Conservation (phyloP, 805 yeast genomes). For the Pichia insulana region DNA sequence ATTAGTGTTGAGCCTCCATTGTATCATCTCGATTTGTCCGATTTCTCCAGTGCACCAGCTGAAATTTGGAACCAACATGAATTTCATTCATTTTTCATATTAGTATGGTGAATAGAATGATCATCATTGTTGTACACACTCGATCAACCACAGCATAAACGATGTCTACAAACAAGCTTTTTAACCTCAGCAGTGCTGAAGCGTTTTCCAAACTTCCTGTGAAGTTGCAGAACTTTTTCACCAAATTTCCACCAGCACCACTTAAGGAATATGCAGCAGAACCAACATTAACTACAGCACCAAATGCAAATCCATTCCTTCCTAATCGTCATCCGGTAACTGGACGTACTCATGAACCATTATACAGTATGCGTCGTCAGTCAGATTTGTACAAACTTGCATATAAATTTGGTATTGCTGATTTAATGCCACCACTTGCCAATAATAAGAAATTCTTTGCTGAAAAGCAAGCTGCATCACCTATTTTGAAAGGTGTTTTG, state of each 20-base stretch:
- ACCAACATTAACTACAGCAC: slow-evolving; percentile 58
- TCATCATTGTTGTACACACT: no score
- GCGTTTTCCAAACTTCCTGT: slow-evolving; percentile 50
- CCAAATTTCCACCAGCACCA: slow-evolving; percentile 80
- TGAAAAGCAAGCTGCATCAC: slow-evolving; percentile 64
- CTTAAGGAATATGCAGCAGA: slow-evolving; percentile 53
- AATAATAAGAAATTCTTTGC: slow-evolving; percentile 62
- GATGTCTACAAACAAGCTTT: slow-evolving; percentile 15
- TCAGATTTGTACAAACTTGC: slow-evolving; percentile 81
- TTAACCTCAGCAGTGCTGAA: slow-evolving; percentile 24
- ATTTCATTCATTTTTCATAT: no score
- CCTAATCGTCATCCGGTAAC: slow-evolving; percentile 81
- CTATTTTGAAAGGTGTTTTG: slow-evolving; percentile 67
- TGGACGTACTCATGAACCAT: slow-evolving; percentile 66
- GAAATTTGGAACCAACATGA: no score
- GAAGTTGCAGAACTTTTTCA: slow-evolving; percentile 64
- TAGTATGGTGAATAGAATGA: no score
- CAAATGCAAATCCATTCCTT: slow-evolving; percentile 76
- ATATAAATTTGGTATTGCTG: slow-evolving; percentile 67
- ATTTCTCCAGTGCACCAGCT: no score
- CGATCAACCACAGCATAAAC: no score
- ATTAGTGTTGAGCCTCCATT: no score
- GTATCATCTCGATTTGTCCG: no score
- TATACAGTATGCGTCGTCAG: slow-evolving; percentile 72
- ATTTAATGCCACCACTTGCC: slow-evolving; percentile 60